Percentiles rank a stretch among this genome's conserved stretches.
Conservation (phyloP, 140 eudicot genomes). For the Erigeron philadelphicus region DNA sequence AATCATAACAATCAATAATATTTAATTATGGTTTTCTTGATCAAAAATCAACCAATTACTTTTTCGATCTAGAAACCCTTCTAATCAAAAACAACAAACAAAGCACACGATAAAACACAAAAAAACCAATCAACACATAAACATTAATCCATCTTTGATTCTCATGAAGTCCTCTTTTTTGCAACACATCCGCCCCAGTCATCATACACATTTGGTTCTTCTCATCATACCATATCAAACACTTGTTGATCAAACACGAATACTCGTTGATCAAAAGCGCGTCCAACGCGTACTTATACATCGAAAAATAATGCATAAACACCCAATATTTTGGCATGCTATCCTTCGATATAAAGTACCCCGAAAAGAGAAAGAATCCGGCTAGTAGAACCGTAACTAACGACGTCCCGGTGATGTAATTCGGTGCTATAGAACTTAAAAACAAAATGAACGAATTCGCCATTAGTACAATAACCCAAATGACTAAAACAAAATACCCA, state of each 20-base stretch:
- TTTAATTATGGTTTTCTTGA: not conserved
- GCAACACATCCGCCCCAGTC: constrained; percentile 76
- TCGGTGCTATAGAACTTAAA: constrained; percentile 82
- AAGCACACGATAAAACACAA: constrained; percentile 69
- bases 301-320: constrained; percentile 78
- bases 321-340: constrained; percentile 89
- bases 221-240: constrained; percentile 80
- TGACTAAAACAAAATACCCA: constrained; percentile 62
- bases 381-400: constrained; percentile 71
- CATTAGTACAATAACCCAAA: constrained; percentile 76
- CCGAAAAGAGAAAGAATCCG: constrained; percentile 84
- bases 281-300: constrained; percentile 86
- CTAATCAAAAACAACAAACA: constrained; percentile 70
- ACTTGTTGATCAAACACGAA: constrained; percentile 58
- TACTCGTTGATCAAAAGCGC: constrained; percentile 83
- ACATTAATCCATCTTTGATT: constrained; percentile 76
- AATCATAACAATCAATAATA: not conserved
- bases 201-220: constrained; percentile 57
- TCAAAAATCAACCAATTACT: constrained; percentile 21
- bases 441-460: constrained; percentile 87
- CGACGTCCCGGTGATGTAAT: constrained; percentile 84
- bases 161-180: constrained; percentile 72
- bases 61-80: constrained; percentile 86
- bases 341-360: constrained; percentile 73
- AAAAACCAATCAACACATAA: constrained; percentile 67